Evolutionary conservation across 345 rosid species (phyloP), one percentile per base, ranked within the genome.

Genomic region (Citrus trifoliata): DNA sequence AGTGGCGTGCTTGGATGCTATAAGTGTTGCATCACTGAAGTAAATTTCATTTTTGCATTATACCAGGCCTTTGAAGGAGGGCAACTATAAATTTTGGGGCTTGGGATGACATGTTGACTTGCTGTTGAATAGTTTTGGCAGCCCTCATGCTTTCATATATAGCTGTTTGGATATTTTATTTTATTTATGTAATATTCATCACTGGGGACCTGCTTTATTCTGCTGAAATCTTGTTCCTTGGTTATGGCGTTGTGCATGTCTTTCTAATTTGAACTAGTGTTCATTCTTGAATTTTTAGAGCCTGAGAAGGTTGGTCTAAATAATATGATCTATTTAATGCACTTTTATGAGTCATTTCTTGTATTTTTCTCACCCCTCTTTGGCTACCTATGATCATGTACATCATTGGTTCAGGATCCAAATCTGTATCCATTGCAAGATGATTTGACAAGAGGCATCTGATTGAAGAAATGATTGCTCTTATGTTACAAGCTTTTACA

Each of bases 341-440:
- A 59, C 9, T 60, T 40, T 58, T 27, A 13, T 14, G 6, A 33
- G 5, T 32, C 40, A 53, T 61, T 53, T 71, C 7, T 56, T 46
- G 51, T 46, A 46, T 58, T 58, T 32, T 74, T 25, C 56, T 74
- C 7, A 10, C 27, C 5, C 18, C 27, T 8, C 46, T 12, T 9
- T 40, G 25, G 33, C 21, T 51, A 76, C 53, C 64, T n/a, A 35
- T 30, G 40, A 30, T 51, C 55, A 37, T 76, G 64, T 65, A 10
- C n/a, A 4, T 64, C 27, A 14, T 18, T 76, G 65, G 22, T 37
- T 61, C 79, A 76, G 79, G 79, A 76, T 76, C 73, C 25, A 67
- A 66, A 66, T 67, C 65, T 67, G 18, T 35, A 24, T 12, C 72
- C 5, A 37, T 6, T 22, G 48, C 73, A 10, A 66, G 71, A 55